phyloP scores from a whole-genome alignment of 2,329 filamentous ascomycete species.

The Amesomyces nigricolor region DNA sequence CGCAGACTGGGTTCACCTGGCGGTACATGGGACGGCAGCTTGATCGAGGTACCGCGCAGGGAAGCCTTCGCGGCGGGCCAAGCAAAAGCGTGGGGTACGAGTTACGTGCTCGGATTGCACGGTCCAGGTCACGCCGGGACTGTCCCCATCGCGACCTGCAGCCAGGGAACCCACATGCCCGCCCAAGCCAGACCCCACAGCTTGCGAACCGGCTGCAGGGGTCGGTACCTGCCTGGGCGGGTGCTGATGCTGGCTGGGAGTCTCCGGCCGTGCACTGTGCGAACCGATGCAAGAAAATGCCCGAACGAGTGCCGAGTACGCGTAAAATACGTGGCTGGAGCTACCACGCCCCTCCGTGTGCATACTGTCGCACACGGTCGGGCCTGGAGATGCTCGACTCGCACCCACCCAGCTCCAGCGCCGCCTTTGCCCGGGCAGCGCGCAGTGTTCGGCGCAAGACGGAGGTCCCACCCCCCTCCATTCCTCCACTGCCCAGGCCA shows the following conservation, averaged over 20 bases:
- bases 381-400: conserved; percentile 14
- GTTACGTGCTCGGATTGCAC: conserved; percentile 29
- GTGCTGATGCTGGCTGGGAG: conserved; percentile 14
- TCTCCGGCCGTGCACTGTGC: conserved; percentile 18
- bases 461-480: conserved; percentile 5
- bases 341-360: background rate
- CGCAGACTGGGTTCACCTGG: conserved; percentile 22
- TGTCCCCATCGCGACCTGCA: conserved; percentile 26
- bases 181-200: background rate
- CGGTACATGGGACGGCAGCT: conserved; percentile 24
- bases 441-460: conserved; percentile 3
- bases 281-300: conserved; percentile 18
- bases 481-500: conserved; percentile 1
- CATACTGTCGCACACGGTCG: conserved; percentile 8
- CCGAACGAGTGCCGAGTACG: conserved; percentile 17
- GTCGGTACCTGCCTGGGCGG: conserved; percentile 3
- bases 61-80: conserved; percentile 21
- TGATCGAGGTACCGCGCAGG: conserved; percentile 27
- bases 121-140: conserved; percentile 27
- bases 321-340: background rate
- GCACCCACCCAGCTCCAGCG: background rate
- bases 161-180: conserved; percentile 15
- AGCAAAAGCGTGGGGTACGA: conserved; percentile 16
- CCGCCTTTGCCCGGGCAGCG: conserved; percentile 5
- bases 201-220: conserved; percentile 7